Evolutionary conservation across 139 green algal species (phyloP), one percentile per base, ranked within the genome.

Genomic region (Closterium sp.): DNA sequence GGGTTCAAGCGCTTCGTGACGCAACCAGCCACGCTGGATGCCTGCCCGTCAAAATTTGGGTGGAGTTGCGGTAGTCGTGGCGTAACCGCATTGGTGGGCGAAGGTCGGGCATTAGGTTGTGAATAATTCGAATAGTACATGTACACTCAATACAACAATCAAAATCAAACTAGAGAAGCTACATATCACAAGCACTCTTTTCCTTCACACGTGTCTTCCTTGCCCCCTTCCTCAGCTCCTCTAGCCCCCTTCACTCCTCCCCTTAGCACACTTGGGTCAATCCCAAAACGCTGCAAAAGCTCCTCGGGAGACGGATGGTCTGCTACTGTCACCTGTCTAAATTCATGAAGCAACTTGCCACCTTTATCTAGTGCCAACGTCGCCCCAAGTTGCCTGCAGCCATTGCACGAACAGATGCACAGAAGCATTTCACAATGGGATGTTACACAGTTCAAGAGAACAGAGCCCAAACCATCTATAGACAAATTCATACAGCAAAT

Each of bases 331-430:
- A 84, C 19, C 34, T 94, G 91, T 25, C 91, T 34, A 30, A 83
- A 94, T 25, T 94, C 91, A 16, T 93, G 66, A 1, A 94, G 84
- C 28, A 87, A 12, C 12, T 33, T 90, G 10, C 91, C 91, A 30
- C 91, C 91, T 30, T 89, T 36, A n/a, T 93, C 91, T 5, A 94
- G n/a, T 23, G 83, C 89, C 19, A 94, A 90, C n/a, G 91, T 94
- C 19, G 88, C 91, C 21, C 91, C 91, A 76, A 92, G 34, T 90
- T 94, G 91, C 84, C 91, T 94, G 91, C 43, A 90, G 21, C 28
- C 86, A 86, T 21, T 86, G n/a, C 83, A 33, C 31, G n/a, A 84
- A 89, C 28, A 85, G 3, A 19, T 86, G 21, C 8, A 89, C 30
- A 33, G 87, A 89, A 89, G 5, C 31, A 84, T 21, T 16, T 10